phyloP scores from a whole-genome alignment of 352 stramenopile species.

The Phytopythium chamaehyphon region DNA sequence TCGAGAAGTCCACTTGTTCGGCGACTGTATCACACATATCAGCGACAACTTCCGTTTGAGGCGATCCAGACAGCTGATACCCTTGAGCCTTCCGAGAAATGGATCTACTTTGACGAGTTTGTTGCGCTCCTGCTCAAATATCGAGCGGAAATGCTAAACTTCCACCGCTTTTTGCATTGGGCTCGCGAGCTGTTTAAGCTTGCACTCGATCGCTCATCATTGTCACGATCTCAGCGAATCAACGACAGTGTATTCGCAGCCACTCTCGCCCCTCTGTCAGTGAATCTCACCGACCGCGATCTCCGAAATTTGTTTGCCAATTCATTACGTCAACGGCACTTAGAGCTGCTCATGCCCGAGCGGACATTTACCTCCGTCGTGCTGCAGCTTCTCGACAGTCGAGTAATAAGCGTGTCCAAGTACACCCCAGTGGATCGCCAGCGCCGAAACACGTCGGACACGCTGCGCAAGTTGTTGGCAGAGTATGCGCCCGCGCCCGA shows the following conservation, averaged over 20 bases:
- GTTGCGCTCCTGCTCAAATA: constrained; percentile 60
- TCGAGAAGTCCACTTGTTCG: constrained; percentile 43
- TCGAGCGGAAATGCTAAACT: constrained; percentile 54
- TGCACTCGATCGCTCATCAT: constrained; percentile 8
- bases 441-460: not conserved
- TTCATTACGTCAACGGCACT: constrained; percentile 45
- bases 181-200: constrained; percentile 45
- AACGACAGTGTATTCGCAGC: constrained; percentile 46
- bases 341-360: constrained; percentile 49
- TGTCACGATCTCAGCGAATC: constrained; percentile 19
- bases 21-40: constrained; percentile 15
- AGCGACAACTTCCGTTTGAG: constrained; percentile 2
- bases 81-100: constrained; percentile 13
- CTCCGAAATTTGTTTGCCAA: constrained; percentile 69
- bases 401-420: constrained; percentile 49
- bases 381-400: constrained; percentile 55
- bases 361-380: constrained; percentile 64
- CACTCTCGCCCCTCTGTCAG: constrained; percentile 36
- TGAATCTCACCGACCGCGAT: constrained; percentile 44
- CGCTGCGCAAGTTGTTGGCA: not conserved
- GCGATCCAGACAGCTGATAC: constrained; percentile 4
- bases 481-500: not conserved
- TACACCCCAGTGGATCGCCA: constrained; percentile 31
- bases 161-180: constrained; percentile 59
- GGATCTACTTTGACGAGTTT: constrained; percentile 57